Evolutionary conservation across 2,329 filamentous ascomycete species (phyloP).

Genomic region (Aureobasidium sp.): DNA sequence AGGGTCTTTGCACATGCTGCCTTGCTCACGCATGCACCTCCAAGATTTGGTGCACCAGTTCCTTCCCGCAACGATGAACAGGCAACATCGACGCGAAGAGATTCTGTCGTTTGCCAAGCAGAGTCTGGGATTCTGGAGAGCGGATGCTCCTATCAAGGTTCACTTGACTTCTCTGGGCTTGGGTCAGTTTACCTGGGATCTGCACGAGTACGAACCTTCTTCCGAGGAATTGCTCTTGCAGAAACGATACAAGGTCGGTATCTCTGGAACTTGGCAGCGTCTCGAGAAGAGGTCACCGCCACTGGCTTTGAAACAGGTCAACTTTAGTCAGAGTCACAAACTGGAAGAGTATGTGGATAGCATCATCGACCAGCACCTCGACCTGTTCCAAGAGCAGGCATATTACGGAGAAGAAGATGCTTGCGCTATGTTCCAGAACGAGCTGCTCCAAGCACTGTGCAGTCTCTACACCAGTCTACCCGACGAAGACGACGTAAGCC

Average conservation of each 20-base stretch:
- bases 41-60: conserved; percentile 36
- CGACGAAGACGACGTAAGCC: conserved; percentile 31
- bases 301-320: conserved; percentile 37
- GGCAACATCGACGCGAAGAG: not conserved
- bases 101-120: conserved; percentile 33
- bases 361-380: conserved; percentile 33
- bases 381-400: conserved; percentile 33
- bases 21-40: conserved; percentile 38
- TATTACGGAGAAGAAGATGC: conserved; percentile 34
- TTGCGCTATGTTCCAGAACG: not conserved
- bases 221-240: conserved; percentile 32
- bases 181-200: conserved; percentile 35
- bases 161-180: conserved; percentile 34
- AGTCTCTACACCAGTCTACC: conserved; percentile 21
- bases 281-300: conserved; percentile 35
- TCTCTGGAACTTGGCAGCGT: conserved; percentile 17
- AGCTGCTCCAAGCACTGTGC: conserved; percentile 22
- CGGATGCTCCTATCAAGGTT: conserved; percentile 31
- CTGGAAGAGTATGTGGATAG: conserved; percentile 38
- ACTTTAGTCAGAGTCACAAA: conserved; percentile 34
- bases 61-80: conserved; percentile 26
- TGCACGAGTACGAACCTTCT: conserved; percentile 39
- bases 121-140: conserved; percentile 27
- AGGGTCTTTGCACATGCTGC: conserved; percentile 32
- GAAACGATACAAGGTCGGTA: conserved; percentile 30